Conservation (phyloP, 1,284 basidiomycete species). For the Malassezia sp. region DNA sequence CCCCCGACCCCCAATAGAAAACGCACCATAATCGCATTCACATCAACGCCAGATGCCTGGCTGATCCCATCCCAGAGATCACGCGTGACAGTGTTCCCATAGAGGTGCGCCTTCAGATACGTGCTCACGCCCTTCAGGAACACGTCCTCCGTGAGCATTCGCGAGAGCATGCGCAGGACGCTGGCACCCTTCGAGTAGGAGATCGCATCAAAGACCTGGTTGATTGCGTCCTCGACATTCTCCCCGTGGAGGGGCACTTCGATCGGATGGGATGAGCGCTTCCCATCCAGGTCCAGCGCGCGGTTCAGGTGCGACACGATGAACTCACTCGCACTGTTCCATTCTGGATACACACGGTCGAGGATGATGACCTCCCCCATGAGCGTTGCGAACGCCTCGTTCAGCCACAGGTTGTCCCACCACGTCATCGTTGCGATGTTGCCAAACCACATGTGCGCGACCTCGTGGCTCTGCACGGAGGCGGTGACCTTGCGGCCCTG, state of each 20-base stretch:
- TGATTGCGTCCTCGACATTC: constrained; percentile 26
- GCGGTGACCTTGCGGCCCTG: constrained; percentile 67
- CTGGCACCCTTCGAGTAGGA: constrained; percentile 46
- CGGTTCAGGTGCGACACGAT: constrained; percentile 50
- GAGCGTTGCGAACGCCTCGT: constrained; percentile 66
- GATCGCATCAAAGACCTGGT: constrained; percentile 32
- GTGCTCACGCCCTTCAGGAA: constrained; percentile 54
- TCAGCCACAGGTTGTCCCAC: constrained; percentile 57
- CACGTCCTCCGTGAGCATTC: constrained; percentile 64
- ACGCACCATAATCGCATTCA: constrained; percentile 72
- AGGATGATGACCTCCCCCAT: constrained; percentile 79
- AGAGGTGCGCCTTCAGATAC: constrained; percentile 73
- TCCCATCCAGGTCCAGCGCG: constrained; percentile 70
- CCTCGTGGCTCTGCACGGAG: constrained; percentile 66
- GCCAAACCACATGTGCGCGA: constrained; percentile 55
- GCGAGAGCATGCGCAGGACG: constrained; percentile 84
- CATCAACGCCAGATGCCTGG: constrained; percentile 63
- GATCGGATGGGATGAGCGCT: constrained; percentile 82
- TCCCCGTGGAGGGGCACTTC: constrained; percentile 57
- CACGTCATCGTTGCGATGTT: constrained; percentile 83
- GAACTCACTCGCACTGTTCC: constrained; percentile 52
- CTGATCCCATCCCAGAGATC: constrained; percentile 85
- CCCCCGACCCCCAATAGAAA: too few species aligned
- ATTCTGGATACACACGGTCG: constrained; percentile 52
- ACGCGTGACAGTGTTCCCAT: constrained; percentile 68